Evolutionary conservation across 1,284 basidiomycete species (phyloP), one percentile per base, ranked within the genome.

Genomic region (Pseudozyma hubeiensis): DNA sequence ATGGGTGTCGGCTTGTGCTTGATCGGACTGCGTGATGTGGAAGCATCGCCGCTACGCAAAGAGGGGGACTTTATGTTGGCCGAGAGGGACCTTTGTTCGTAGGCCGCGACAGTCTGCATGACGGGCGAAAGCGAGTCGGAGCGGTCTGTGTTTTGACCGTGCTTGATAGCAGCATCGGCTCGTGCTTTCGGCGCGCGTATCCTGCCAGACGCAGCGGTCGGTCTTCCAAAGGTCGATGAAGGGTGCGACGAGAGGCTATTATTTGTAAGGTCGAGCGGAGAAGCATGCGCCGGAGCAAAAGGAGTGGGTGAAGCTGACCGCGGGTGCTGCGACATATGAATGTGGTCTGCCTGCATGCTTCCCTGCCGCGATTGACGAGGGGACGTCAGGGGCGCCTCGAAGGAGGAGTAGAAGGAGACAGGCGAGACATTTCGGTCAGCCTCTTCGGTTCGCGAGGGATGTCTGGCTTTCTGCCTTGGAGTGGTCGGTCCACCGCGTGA

Each of bases 391-490:
- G 57, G 58, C 1, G 58, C 49, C 53, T 70, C 62, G 44, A 51
- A 39, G 2, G 62, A 46, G 14, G 65, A 69, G 64, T 74, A 61
- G 46, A 74, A 69, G 7, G 66, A 74, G 55, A 65, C 57, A 24
- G 71, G 66, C 7, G 70, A 73, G 4, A 45, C 40, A 31, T 62
- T 56, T 13, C 53, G 57, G 13, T 68, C 65, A 6, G 8, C 19
- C 17, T 68, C 53, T 4, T 65, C 61, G 30, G 29, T 52, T 24
- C 50, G 64, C 29, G 58, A 62, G 6, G 47, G 37, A 14, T 47
- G 40, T 40, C 40, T 46, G 14, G 60, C 16, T 10, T 30, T 65
- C 24, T 56, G 66, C 33, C 55, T 46, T n/a, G 64, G 53, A 2
- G 63, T 54, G n/a, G 64, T 56, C 29, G 58, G 65, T 19, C 50